phyloP scores from a whole-genome alignment of 1,139 yeast species.

The Yamadazyma aaseri region DNA sequence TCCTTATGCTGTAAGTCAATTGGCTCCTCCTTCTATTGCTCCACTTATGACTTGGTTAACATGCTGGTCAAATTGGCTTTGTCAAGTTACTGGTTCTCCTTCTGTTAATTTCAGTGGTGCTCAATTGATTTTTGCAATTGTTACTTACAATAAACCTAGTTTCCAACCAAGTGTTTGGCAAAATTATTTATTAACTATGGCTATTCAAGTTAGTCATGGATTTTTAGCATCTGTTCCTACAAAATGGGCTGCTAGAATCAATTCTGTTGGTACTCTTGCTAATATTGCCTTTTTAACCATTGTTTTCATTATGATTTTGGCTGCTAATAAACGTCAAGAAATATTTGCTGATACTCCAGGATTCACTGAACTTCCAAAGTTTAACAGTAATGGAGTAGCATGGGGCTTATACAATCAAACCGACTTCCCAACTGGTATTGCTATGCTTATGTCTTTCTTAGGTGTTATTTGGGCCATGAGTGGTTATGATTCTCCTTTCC shows the following conservation, averaged over 20 bases:
- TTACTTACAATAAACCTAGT: slow-evolving; percentile 30
- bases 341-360: slow-evolving; percentile 18
- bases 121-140: slow-evolving; percentile 56
- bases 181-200: slow-evolving; percentile 49
- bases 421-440: slow-evolving; percentile 66
- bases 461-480: slow-evolving; percentile 78
- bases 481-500: slow-evolving; percentile 76
- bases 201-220: slow-evolving; percentile 51
- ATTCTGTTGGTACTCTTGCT: slow-evolving; percentile 49
- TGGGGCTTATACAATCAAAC: slow-evolving; percentile 64
- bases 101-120: slow-evolving; percentile 65
- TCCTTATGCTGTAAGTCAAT: slow-evolving; percentile 49
- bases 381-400: slow-evolving; percentile 49
- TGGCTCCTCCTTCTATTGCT: slow-evolving; percentile 53
- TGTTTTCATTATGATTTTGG: slow-evolving; percentile 57
- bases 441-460: slow-evolving; percentile 58
- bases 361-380: slow-evolving; percentile 36
- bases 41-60: slow-evolving; percentile 59
- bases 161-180: slow-evolving; percentile 52
- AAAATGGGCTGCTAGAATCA: slow-evolving; percentile 55
- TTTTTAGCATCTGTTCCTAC: slow-evolving; percentile 52
- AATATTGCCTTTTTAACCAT: slow-evolving; percentile 54
- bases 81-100: slow-evolving; percentile 50
- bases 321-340: slow-evolving; percentile 47
- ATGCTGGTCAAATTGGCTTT: slow-evolving; percentile 55